These are phyloP conservation scores for Rhodotorula paludigena DNA, from an alignment of 768 basidiomycete genomes.

Conservation along the genomic window DNA sequence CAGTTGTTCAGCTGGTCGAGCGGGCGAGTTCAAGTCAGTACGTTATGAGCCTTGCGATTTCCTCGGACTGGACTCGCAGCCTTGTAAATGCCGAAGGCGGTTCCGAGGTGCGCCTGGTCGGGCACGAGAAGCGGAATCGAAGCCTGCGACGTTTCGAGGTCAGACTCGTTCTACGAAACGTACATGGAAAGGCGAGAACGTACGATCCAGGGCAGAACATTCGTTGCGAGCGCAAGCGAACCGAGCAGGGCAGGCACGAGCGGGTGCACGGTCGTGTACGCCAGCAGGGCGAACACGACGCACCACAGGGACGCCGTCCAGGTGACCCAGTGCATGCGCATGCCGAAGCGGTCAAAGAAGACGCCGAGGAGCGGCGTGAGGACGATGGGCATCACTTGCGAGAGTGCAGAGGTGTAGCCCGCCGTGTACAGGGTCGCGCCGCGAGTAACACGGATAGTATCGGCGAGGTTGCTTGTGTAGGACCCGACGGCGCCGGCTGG, in stretches of 20 bases:
- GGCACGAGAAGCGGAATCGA: constrained; percentile 25
- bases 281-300: constrained; percentile 21
- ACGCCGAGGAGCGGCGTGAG: constrained; percentile 13
- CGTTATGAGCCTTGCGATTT: no score
- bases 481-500: constrained; percentile 8
- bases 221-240: constrained; percentile 22
- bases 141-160: neutral
- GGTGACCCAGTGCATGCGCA: constrained; percentile 7
- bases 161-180: neutral
- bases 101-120: constrained; percentile 13
- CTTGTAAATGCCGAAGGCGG: constrained; percentile 19
- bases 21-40: no score
- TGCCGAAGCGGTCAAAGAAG: constrained; percentile 18
- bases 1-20: constrained; percentile 14
- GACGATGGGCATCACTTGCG: constrained; percentile 24
- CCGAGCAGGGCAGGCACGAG: constrained; percentile 16
- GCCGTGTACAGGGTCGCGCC: neutral
- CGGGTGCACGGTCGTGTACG: constrained; percentile 12
- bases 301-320: constrained; percentile 1
- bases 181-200: neutral
- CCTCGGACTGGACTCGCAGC: neutral
- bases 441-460: constrained; percentile 10
- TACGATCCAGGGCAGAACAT: constrained; percentile 22
- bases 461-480: constrained; percentile 19
- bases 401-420: constrained; percentile 18